A percentile compares a stretch with the other conserved stretches of the same genome.
Conservation (phyloP, 768 basidiomycete species). For the Mycena capillaripes region DNA sequence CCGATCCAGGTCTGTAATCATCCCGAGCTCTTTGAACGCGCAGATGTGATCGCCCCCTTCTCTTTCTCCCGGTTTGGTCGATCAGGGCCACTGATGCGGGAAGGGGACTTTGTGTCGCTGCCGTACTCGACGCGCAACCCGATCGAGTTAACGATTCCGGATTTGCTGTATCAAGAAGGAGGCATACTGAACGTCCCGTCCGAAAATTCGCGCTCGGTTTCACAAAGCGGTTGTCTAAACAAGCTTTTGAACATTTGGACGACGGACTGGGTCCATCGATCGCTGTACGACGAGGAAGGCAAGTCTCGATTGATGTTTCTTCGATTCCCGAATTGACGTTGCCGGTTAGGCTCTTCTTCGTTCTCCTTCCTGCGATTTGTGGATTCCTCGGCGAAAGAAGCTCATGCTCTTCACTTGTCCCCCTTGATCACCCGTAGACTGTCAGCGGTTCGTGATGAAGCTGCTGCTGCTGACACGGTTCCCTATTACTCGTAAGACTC, state of each 20-base stretch:
- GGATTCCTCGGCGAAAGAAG: slow-evolving; percentile 73
- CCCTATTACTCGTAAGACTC: slow-evolving; percentile 60
- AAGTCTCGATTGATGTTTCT: slow-evolving; percentile 37
- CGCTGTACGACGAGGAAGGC: slow-evolving; percentile 78
- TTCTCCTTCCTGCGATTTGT: slow-evolving; percentile 88
- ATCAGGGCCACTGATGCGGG: slow-evolving; percentile 85
- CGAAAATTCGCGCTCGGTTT: slow-evolving; percentile 61
- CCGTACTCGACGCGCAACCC: slow-evolving; percentile 92
- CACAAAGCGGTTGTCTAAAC: slow-evolving; percentile 67
- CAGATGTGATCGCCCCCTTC: slow-evolving; percentile 94
- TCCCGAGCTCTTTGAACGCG: slow-evolving; percentile 97
- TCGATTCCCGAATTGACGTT: slow-evolving; percentile 7
- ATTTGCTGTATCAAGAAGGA: slow-evolving; percentile 82
- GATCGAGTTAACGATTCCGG: slow-evolving; percentile 84
- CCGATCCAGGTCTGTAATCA: slow-evolving; percentile 91
- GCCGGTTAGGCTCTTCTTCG: slow-evolving; percentile 56
- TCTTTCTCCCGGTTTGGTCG: slow-evolving; percentile 88
- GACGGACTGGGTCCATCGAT: slow-evolving; percentile 82
- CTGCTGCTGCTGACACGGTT: slow-evolving; percentile 52
- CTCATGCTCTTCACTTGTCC: slow-evolving; percentile 70
- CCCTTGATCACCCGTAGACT: slow-evolving; percentile 73
- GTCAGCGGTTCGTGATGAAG: slow-evolving; percentile 61
- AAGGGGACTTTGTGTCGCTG: slow-evolving; percentile 86
- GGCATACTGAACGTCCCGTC: slow-evolving; percentile 77
- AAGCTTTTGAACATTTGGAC: slow-evolving; percentile 94